Percentiles rank a stretch among this genome's conserved stretches.
phyloP scores from a whole-genome alignment of 345 rosid species.

The Citrus medica region DNA sequence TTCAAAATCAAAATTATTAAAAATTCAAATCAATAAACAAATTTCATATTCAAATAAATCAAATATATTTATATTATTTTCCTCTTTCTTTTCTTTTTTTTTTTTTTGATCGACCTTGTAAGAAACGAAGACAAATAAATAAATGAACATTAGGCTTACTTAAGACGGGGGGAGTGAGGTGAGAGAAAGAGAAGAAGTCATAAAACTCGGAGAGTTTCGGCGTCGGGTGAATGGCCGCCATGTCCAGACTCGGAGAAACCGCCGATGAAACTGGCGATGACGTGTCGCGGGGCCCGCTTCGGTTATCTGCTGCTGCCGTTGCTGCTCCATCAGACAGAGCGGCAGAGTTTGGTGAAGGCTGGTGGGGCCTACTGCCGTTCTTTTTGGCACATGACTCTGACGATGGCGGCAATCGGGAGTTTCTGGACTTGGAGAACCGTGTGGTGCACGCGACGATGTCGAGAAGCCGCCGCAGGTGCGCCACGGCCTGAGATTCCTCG shows the following conservation, averaged over 20 bases:
- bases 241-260: no score
- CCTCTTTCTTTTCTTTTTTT: no score
- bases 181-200: no score
- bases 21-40: background rate
- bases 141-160: no score
- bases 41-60: background rate
- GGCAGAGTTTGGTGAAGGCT: background rate
- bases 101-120: no score
- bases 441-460: constrained; percentile 69
- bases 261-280: constrained; percentile 5
- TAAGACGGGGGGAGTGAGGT: no score
- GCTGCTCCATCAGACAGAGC: constrained; percentile 18
- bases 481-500: constrained; percentile 42
- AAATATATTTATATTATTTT: background rate
- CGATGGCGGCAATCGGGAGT: constrained; percentile 19
- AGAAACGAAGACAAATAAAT: no score
- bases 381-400: constrained; percentile 38
- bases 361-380: constrained; percentile 12
- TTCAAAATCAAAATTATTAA: constrained; percentile 12
- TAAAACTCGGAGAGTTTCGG: no score
- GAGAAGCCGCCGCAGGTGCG: constrained; percentile 60
- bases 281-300: background rate
- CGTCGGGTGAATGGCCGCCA: no score
- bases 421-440: constrained; percentile 41
- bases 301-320: background rate